Percentiles rank a stretch among this genome's conserved stretches.
Conservation (phyloP, 2,329 filamentous ascomycete genomes). For the Colletotrichum spinosum region DNA sequence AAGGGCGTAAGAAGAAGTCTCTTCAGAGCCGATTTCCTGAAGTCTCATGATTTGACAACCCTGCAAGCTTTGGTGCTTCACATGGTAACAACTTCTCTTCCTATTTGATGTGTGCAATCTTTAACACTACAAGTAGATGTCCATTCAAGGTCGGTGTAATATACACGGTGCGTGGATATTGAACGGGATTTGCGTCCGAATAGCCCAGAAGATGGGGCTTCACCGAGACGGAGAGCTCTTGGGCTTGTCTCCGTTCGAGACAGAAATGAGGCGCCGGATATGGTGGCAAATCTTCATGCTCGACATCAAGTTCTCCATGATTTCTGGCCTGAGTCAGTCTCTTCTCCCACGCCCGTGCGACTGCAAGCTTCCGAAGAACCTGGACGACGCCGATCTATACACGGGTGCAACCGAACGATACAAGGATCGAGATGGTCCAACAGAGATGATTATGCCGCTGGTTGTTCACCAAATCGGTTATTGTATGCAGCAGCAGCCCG, state of each 20-base stretch:
- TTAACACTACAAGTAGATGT: constrained; percentile 50
- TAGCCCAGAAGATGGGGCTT: constrained; percentile 75
- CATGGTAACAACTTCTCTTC: constrained; percentile 52
- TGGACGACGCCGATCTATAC: constrained; percentile 71
- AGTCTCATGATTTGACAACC: constrained; percentile 66
- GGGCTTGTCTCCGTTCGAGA: constrained; percentile 70
- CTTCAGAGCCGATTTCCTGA: constrained; percentile 66
- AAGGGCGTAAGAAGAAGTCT: constrained; percentile 62
- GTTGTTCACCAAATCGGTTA: constrained; percentile 61
- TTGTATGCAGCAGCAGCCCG: constrained; percentile 56
- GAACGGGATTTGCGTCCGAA: constrained; percentile 69
- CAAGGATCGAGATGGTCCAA: constrained; percentile 60
- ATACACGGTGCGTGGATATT: constrained; percentile 70
- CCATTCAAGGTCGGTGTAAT: constrained; percentile 68
- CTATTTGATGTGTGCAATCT: no score
- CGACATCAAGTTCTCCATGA: constrained; percentile 66
- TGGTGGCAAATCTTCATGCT: constrained; percentile 74
- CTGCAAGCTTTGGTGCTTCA: constrained; percentile 70
- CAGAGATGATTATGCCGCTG: constrained; percentile 70
- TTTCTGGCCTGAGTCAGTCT: constrained; percentile 69
- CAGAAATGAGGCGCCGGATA: constrained; percentile 72
- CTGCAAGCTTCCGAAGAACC: constrained; percentile 68
- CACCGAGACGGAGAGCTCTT: constrained; percentile 70
- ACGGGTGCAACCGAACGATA: constrained; percentile 66
- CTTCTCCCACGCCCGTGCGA: constrained; percentile 65